Evolutionary conservation across 257 asterid species (phyloP), one percentile per base, ranked within the genome.

Genomic region (Lantana camara): DNA sequence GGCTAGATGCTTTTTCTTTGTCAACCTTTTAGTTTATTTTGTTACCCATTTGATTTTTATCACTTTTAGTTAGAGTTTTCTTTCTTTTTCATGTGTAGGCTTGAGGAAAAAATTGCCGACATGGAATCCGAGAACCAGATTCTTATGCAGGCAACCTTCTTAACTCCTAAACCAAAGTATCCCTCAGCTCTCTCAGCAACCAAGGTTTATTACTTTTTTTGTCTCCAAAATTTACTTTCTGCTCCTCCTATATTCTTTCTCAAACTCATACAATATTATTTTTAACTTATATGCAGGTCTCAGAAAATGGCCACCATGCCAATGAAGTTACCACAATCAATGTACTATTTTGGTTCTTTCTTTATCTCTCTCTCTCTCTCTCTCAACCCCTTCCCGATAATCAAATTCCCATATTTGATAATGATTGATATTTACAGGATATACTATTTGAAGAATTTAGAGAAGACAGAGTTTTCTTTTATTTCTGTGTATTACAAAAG

Each of bases 121-220:
- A 77, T 93, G 95, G 97, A 90, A 67, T 70, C 94, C 42, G 99
- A 85, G 80, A 90, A 85, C 79, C 80, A 84, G 79, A 84, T 90
- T 81, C 95, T 93, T 70, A 91, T 87, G 70, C 93, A 77, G 75
- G 93, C 89, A 63, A 81, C 89, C 41, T 69, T 85, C 74, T 64
- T 81, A 66, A 66, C 91, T 57, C 65, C 85, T 61, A 89, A 89
- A n/a, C 57, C 89, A 38, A 84, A 68, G 14, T 68, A 62, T 69
- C 76, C 78, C 69, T 75, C 84, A 4, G 75, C 75, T 66, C n/a
- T n/a, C n/a, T 68, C 58, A 27, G 72, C 69, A 49, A 49, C 85
- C 63, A 83, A 82, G 90, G 96, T 89, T 34, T 27, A 23, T 46
- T 70, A 51, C 2, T 27, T 27, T 2, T 27, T 60, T n/a, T n/a